These are phyloP conservation scores for Paramecium tetraurelia DNA, from an alignment of 73 alveolate species.

Conservation along the genomic window DNA sequence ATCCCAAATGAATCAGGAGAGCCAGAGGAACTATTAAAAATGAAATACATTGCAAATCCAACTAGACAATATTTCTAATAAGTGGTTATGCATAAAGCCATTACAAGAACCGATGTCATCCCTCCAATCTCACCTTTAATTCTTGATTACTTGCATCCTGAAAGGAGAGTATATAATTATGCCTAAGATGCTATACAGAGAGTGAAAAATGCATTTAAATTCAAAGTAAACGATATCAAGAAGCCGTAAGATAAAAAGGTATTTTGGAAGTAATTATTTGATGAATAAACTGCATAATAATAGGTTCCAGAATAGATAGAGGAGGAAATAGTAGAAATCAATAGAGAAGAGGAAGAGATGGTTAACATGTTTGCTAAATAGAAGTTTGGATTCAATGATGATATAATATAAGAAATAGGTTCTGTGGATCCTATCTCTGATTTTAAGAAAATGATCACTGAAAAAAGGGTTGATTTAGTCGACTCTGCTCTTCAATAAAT, in stretches of 20 bases:
- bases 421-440: conserved; percentile 90
- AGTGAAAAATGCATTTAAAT: conserved; percentile 77
- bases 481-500: conserved; percentile 88
- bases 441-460: conserved; percentile 91
- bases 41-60: conserved; percentile 87
- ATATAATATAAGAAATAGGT: conserved; percentile 67
- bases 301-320: conserved; percentile 66
- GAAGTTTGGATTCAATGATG: conserved; percentile 58
- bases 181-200: conserved; percentile 73
- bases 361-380: conserved; percentile 27
- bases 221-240: conserved; percentile 80
- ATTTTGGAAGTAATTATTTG: conserved; percentile 77
- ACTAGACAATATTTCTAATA: conserved; percentile 88
- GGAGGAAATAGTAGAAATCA: conserved; percentile 75
- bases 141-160: conserved; percentile 84
- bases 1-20: conserved; percentile 66
- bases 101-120: conserved; percentile 72
- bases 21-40: conserved; percentile 78
- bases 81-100: conserved; percentile 82
- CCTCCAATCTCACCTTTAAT: conserved; percentile 84
- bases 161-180: conserved; percentile 71
- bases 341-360: conserved; percentile 72
- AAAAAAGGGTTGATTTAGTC: conserved; percentile 91
- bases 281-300: conserved; percentile 72
- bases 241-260: conserved; percentile 77